Evolutionary conservation across 371 early-diverging fungal species (phyloP), one percentile per base, ranked within the genome.

Genomic region (Mucor indicus): DNA sequence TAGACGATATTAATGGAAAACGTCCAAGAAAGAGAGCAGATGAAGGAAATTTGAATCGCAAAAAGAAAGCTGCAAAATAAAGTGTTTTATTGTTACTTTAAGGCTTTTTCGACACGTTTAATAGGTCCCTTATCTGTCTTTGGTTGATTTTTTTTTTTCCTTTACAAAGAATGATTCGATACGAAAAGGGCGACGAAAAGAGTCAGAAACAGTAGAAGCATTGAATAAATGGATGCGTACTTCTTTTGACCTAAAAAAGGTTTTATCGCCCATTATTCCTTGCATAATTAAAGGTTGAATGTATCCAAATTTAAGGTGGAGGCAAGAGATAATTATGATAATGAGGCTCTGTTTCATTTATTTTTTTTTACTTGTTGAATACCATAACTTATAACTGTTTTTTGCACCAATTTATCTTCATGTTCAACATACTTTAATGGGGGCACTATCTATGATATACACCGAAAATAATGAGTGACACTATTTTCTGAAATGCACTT

Each of bases 201-300:
- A 83, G 45, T 86, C 92, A 17, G 64, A 75, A 24, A 89, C 80
- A 10, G 79, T 66, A 60, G 82, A 67, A 19, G 80, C 83, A 55
- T 86, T 63, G 16, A 44, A 36, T 24, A 92, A 30, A 54, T 90
- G 80, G 61, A 93, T 73, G 62, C 80, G 75, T 50, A 89, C 81
- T 36, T 87, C 66, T 55, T 80, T 86, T 53, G 74, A 79, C 51
- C 74, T 67, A 39, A 77, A 64, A 30, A 88, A 58, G 45, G 79
- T 79, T 63, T 84, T 78, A 60, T 88, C 53, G 4, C 86, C 86
- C 22, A 93, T 60, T 46, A 92, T 67, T 12, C 81, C 77, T 75
- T 93, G 93, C 51, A 92, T 67, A 17, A 91, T 64, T 17, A 93
- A 67, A 4, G 96, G 96, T 51, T 93, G 91, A 44, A 90, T 75